These are phyloP conservation scores for Globisporangium rhizosaccharum DNA, from an alignment of 352 stramenopile genomes.

Conservation along the genomic window DNA sequence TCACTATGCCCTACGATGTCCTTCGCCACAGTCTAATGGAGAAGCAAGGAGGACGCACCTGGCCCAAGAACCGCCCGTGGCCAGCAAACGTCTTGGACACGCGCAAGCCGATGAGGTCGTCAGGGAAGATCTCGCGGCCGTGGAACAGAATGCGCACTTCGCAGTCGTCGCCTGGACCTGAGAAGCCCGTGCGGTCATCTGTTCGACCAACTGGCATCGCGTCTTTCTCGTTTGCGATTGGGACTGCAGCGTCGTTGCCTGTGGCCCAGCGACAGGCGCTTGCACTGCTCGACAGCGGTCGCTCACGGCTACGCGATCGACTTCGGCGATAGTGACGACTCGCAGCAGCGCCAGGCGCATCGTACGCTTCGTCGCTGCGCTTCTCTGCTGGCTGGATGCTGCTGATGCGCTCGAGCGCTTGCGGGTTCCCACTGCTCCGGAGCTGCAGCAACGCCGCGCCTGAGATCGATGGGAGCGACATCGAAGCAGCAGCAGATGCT, in stretches of 20 bases:
- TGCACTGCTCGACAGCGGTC: conserved; percentile 15
- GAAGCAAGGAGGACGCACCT: conserved; percentile 18
- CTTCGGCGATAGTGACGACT: conserved; percentile 17
- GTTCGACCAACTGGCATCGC: conserved; percentile 5
- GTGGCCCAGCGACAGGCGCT: conserved; percentile 8
- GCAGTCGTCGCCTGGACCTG: conserved; percentile 27
- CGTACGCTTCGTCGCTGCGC: conserved; percentile 5
- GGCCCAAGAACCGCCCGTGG: conserved; percentile 75
- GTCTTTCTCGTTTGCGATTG: neutral
- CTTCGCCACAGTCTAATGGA: too few species aligned
- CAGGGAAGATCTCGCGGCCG: conserved; percentile 59
- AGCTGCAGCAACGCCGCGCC: conserved; percentile 35
- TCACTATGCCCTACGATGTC: too few species aligned
- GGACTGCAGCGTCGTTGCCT: neutral
- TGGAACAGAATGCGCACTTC: conserved; percentile 70
- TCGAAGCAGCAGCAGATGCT: neutral
- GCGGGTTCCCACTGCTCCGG: conserved; percentile 11
- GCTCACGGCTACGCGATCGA: conserved; percentile 26
- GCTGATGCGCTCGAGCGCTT: conserved; percentile 4
- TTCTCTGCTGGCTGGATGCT: conserved; percentile 11
- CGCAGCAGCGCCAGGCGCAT: neutral
- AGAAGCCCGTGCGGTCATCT: conserved; percentile 16
- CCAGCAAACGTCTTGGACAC: conserved; percentile 81
- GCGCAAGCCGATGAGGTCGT: conserved; percentile 76
- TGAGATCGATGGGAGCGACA: conserved; percentile 38